Conservation (phyloP, 2,329 filamentous ascomycete species). For the Fusarium stilboides region DNA sequence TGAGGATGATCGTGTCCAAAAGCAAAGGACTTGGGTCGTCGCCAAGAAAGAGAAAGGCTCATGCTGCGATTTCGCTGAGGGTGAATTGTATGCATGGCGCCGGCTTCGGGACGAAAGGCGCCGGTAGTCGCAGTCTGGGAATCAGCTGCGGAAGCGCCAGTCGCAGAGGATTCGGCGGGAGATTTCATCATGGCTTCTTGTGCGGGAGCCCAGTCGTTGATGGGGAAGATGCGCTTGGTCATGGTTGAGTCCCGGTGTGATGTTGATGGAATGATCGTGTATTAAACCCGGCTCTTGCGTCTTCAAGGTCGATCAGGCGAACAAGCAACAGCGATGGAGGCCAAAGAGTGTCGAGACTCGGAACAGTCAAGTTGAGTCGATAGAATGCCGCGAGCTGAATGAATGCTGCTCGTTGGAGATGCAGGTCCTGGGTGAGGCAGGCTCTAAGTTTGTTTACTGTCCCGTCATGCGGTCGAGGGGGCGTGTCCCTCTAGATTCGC, state of each 20-base stretch:
- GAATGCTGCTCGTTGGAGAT: constrained; percentile 15
- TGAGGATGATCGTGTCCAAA: constrained; percentile 56
- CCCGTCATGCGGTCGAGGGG: constrained; percentile 28
- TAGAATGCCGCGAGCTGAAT: background rate
- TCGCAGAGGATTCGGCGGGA: constrained; percentile 36
- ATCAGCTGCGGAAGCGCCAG: constrained; percentile 27
- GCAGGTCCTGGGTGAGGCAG: background rate
- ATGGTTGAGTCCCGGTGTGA: constrained; percentile 39
- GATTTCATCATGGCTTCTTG: constrained; percentile 59
- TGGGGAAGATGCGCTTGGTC: constrained; percentile 58
- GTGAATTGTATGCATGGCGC: constrained; percentile 13
- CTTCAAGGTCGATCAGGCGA: background rate
- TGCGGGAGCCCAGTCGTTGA: constrained; percentile 60
- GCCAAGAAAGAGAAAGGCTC: constrained; percentile 67
- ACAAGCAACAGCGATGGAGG: background rate
- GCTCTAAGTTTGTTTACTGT: constrained; percentile 32
- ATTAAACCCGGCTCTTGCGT: constrained; percentile 17
- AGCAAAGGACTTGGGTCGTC: constrained; percentile 62
- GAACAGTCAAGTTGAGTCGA: background rate
- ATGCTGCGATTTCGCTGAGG: constrained; percentile 63
- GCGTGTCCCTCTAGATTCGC: constrained; percentile 25
- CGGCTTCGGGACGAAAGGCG: constrained; percentile 22
- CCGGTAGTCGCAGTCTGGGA: constrained; percentile 11
- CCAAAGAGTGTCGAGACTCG: constrained; percentile 18
- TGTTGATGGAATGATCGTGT: constrained; percentile 10